Percentiles rank a stretch among this genome's conserved stretches.
phyloP scores from a whole-genome alignment of 768 basidiomycete species.

The Chiua virens region DNA sequence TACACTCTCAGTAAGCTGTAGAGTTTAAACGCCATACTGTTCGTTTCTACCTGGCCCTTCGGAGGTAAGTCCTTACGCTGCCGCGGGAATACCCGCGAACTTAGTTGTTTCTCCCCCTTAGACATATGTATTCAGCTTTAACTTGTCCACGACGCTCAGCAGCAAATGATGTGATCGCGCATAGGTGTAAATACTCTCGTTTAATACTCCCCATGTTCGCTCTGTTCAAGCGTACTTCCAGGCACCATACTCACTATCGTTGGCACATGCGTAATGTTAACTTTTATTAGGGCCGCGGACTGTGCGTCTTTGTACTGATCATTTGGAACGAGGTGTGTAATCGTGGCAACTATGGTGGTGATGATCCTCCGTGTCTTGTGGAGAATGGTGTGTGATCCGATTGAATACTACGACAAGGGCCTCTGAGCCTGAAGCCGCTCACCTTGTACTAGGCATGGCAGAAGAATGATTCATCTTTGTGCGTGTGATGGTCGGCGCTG shows the following conservation, averaged over 20 bases:
- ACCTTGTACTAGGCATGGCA: no score
- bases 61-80: neutral
- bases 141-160: no score
- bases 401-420: no score
- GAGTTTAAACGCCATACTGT: no score
- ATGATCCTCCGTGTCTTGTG: conserved; percentile 21
- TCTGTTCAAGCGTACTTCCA: neutral
- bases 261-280: neutral
- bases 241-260: conserved; percentile 3
- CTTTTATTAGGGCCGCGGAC: conserved; percentile 9
- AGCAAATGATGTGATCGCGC: neutral
- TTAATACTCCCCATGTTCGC: neutral
- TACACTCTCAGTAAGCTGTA: neutral
- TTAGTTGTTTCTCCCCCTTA: neutral
- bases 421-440: no score
- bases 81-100: neutral
- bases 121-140: neutral
- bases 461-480: no score
- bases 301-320: neutral
- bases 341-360: neutral
- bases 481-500: no score
- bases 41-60: neutral
- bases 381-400: no score
- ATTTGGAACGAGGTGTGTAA: neutral
- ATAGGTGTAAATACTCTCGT: neutral